Evolutionary conservation across 768 basidiomycete genomes (phyloP).

Genomic region (Trametes elegans): DNA sequence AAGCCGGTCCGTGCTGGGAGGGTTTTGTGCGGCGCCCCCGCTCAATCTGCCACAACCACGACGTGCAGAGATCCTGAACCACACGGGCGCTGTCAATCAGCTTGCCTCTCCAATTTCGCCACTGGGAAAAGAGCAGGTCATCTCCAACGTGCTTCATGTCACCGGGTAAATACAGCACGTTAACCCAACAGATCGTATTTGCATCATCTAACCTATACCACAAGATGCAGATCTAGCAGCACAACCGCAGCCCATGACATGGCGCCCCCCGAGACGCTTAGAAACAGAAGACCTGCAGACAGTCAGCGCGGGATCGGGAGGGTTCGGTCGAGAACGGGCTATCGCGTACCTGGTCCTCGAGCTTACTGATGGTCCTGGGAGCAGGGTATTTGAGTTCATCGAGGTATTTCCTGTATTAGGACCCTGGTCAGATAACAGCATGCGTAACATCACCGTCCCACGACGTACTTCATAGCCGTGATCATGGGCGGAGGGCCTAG

Average conservation of each 20-base stretch:
- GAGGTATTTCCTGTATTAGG: constrained; percentile 70
- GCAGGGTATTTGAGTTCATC: constrained; percentile 84
- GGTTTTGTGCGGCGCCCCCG: neutral
- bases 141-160: neutral
- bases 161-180: neutral
- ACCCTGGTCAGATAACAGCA: neutral
- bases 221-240: constrained; percentile 6
- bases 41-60: neutral
- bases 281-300: constrained; percentile 27
- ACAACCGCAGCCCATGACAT: neutral
- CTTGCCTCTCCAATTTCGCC: neutral
- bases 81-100: neutral
- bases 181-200: constrained; percentile 2
- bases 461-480: constrained; percentile 74
- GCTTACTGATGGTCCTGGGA: constrained; percentile 89
- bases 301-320: neutral
- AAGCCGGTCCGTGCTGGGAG: neutral
- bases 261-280: constrained; percentile 5
- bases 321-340: neutral
- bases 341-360: constrained; percentile 73
- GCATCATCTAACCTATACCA: neutral
- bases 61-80: neutral
- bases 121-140: neutral
- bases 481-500: constrained; percentile 76
- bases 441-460: constrained; percentile 20